Base-by-base conservation (phyloP, 495 filamentous ascomycete species). In the Tuber umbilicatum region DNA sequence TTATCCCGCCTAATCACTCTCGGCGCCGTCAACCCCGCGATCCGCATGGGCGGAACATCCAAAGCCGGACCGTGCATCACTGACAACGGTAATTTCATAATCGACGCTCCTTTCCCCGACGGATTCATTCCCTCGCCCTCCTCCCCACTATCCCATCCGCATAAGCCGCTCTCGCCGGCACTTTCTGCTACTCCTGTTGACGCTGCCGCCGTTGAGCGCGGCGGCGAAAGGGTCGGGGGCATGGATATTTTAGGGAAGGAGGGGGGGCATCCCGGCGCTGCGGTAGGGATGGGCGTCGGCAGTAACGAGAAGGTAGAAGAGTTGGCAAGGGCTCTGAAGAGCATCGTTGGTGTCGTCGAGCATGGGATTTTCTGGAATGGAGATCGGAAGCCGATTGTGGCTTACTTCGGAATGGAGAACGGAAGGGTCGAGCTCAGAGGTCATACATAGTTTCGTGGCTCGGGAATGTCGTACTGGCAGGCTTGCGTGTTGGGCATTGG, bases 371-470 rank as follows among this genome's bases (percentile, higher is more conserved):
- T 99, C 86, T 88, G 87, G 68, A 84, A 86, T 68, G 91, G 93
- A 43, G 95, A 93, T 3, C 93, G 97, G 85, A 94, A 93, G 83
- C 95, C 95, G 4, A 88, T 97, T 37, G 92, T 93, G 60, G 94
- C 93, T 42, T 99, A 97, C 84, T 98, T 98, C 83, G 95, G 95
- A 23, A 93, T 93, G 91, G 88, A 91, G 72, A 89, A 94, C 83
- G 93, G 93, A 21, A 85, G 86, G 39, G 90, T 92, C 10, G 72
- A 76, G 42, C 72, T 75, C 38, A 74, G 79, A 38, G 67, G 55
- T 31, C 55, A 64, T 17, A 4, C 55, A 64, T 64, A 64, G 55
- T 31, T 27, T 64, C 16, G 10, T 17, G 55, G 55, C 55, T 64
- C 31, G 12, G 55, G 16, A 31, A 31, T 64, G 55, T 17, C n/a